A percentile compares a stretch with the other conserved stretches of the same genome.
phyloP scores from a whole-genome alignment of 2,329 filamentous ascomycete species.

The Huntiella bhutanensis region DNA sequence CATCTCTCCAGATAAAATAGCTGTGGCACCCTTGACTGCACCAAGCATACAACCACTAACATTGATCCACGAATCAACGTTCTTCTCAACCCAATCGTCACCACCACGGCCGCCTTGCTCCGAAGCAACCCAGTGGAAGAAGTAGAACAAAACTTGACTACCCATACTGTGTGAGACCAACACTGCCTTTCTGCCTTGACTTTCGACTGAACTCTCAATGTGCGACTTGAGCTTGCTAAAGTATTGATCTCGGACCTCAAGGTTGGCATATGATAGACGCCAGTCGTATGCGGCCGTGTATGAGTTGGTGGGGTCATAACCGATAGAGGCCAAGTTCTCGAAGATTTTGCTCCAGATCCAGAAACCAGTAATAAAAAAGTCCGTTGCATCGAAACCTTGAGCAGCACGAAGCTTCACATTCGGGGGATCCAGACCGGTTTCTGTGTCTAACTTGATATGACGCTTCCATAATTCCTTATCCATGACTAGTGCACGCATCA shows the following conservation, averaged over 20 bases:
- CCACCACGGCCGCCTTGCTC: constrained; percentile 65
- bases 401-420: constrained; percentile 79
- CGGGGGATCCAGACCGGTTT: constrained; percentile 77
- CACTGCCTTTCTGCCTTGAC: constrained; percentile 61
- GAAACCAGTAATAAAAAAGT: constrained; percentile 82
- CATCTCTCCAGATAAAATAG: constrained; percentile 91
- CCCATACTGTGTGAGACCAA: constrained; percentile 95
- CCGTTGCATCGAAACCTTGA: constrained; percentile 91
- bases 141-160: constrained; percentile 79
- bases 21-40: constrained; percentile 75
- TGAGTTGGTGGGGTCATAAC: constrained; percentile 72
- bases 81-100: constrained; percentile 68
- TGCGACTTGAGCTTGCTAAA: constrained; percentile 80
- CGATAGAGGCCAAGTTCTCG: constrained; percentile 87
- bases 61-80: constrained; percentile 94
- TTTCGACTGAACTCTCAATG: constrained; percentile 65
- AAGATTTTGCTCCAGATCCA: constrained; percentile 99
- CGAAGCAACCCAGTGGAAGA: constrained; percentile 62
- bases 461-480: constrained; percentile 91
- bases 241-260: constrained; percentile 81
- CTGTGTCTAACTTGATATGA: constrained; percentile 91
- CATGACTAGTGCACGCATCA: constrained; percentile 88
- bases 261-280: constrained; percentile 75
- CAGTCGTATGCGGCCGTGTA: constrained; percentile 68
- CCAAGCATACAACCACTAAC: constrained; percentile 96